A percentile compares a stretch with the other conserved stretches of the same genome.
phyloP scores from a whole-genome alignment of 345 rosid genomes.

The Lepidium aucheri region DNA sequence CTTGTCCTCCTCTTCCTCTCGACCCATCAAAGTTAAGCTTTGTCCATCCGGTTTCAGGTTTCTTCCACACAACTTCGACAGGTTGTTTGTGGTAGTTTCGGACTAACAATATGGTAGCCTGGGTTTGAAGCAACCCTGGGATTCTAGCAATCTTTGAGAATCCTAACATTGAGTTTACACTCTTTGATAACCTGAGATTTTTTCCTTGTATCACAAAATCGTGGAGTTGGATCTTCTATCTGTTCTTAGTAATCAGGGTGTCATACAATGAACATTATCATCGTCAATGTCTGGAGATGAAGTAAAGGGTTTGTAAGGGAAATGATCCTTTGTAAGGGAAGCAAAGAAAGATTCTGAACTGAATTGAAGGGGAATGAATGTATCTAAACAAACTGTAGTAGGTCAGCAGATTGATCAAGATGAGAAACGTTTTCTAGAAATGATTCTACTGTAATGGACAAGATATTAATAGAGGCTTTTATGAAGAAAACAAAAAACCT shows the following conservation, averaged over 20 bases:
- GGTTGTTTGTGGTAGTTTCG: conserved; percentile 44
- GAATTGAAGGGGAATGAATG: conserved; percentile 24
- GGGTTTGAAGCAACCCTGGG: conserved; percentile 28
- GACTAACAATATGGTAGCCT: conserved; percentile 14
- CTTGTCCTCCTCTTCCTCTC: conserved; percentile 35
- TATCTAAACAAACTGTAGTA: conserved; percentile 20
- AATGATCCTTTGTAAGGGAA: conserved; percentile 17
- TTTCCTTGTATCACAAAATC: neutral
- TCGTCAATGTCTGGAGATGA: neutral
- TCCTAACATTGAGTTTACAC: conserved; percentile 24
- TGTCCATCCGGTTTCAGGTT: conserved; percentile 62
- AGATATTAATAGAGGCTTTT: neutral
- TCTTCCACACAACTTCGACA: conserved; percentile 71
- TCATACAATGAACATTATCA: neutral
- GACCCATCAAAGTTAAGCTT: conserved; percentile 88
- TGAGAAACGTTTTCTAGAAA: neutral
- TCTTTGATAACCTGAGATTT: neutral
- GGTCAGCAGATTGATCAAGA: neutral
- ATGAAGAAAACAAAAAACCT: conserved; percentile 6
- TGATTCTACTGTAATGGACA: neutral
- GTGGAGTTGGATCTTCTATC: neutral
- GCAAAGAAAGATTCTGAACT: conserved; percentile 16
- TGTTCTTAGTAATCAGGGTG: neutral
- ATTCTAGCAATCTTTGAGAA: conserved; percentile 30
- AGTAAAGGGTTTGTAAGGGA: neutral